Base-by-base conservation (phyloP, 1,139 yeast species). In the Taphrina betulina region DNA sequence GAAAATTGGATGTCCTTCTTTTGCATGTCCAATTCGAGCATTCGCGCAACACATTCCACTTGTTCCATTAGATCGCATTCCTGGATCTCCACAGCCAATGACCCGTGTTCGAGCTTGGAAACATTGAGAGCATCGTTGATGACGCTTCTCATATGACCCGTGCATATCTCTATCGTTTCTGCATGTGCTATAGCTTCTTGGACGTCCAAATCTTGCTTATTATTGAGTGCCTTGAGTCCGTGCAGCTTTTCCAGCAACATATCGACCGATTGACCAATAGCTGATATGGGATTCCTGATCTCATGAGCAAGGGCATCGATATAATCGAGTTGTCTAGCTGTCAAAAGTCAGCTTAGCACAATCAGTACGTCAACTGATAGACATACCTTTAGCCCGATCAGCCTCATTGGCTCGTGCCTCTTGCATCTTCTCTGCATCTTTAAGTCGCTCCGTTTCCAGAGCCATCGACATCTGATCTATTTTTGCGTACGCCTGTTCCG, bases 261-360 rank as follows among this genome's bases (percentile, higher is more conserved):
- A n/a, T 58, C 58, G 22, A 50, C 58, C 12, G 58, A 38, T 46
- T 58, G 61, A n/a, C 46, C 45, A 26, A 59, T 53, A 1, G 60
- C 61, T 4, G 48, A 58, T 22, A 58, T 45, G 2, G 63, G 63
- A 40, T 61, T 61, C 3, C 63, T 54, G 50, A 61, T 57, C 36
- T 61, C 63, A 28, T 61, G 63, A 3, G 62, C 60, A 10, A 59
- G 50, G 28, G 61, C 58, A 31, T 61, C 63, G 19, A 61, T 59
- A 34, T 60, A 60, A 38, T 60, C 60, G 20, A 60, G 59, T 20
- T 60, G 62, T 36, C 60, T 61, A 22, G 48, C 48, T 41, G 28
- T 8, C 3, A 10, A 2, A 3, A 10, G 14, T 41, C 35, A 41
- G 45, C 17, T 28, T 12, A 28, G 31, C 31, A 28, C 10, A 12